Base-by-base conservation (phyloP, 2,329 filamentous ascomycete genomes). In the Penicillium griseofulvum region DNA sequence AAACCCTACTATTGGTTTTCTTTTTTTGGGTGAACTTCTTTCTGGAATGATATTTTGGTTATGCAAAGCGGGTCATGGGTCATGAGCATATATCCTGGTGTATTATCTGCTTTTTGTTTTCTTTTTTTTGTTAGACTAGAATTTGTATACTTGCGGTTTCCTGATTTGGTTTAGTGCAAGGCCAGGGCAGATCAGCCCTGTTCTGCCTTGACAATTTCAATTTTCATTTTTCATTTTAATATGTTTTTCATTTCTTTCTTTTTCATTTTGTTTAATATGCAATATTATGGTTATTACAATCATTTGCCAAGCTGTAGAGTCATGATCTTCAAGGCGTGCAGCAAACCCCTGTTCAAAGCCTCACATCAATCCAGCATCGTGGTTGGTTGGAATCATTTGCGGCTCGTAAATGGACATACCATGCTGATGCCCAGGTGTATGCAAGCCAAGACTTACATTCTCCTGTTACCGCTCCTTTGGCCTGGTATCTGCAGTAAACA, bases 81-180 rank as follows among this genome's bases (percentile, higher is more conserved):
- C 45, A 54, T 42, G 29, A 41, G 54, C 47, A 52, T 56, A 37
- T 54, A 33, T 49, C 45, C 31, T 31, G 53, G 53, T 56, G 51
- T 54, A 49, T 45, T 55, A 33, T 46, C 47, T 54, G 51, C 37
- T 48, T 61, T 53, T 55, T 14, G 7, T 53, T 56, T 57, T 37
- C 22, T 43, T 48, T 42, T 42, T 51, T 51, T 43, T 46, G 17
- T 29, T 37, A 44, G 46, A 43, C 54, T 63, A 57, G 54, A 59
- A 31, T 36, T 49, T 63, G 49, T 63, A 63, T 64, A 63, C 53
- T 62, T 63, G 55, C 29, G 37, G 49, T 22, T 61, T 38, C 60
- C 55, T 36, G 45, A 46, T 58, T 57, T 44, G 52, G 54, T 56
- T 58, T 61, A 55, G 56, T 22, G 46, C 31, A 7, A 58, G 55